These are phyloP conservation scores for Phytophthora quininea DNA, from an alignment of 352 stramenopile species.

Conservation along the genomic window DNA sequence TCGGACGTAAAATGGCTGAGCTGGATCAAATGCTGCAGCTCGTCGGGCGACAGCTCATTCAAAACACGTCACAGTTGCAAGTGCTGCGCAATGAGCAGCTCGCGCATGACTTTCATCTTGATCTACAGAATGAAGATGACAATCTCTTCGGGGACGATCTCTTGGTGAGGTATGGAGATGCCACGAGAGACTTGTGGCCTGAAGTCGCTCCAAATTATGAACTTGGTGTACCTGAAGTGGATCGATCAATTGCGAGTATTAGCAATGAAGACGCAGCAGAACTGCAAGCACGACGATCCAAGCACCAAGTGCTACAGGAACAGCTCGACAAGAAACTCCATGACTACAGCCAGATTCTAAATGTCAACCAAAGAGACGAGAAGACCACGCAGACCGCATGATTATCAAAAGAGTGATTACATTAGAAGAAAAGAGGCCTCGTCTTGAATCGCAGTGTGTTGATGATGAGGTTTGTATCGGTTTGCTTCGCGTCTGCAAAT, in stretches of 20 bases:
- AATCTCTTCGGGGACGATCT: slow-evolving; percentile 20
- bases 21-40: slow-evolving; percentile 71
- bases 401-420: slow-evolving; percentile 18
- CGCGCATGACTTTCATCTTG: slow-evolving; percentile 17
- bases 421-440: slow-evolving; percentile 32
- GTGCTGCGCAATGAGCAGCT: slow-evolving; percentile 54
- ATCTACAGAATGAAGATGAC: slow-evolving; percentile 17
- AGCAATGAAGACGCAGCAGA: slow-evolving; percentile 3
- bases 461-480: slow-evolving; percentile 25
- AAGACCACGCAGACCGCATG: background rate
- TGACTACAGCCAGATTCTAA: slow-evolving; percentile 39
- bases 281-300: slow-evolving; percentile 24
- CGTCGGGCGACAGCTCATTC: slow-evolving; percentile 66
- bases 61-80: slow-evolving; percentile 70
- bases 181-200: slow-evolving; percentile 1
- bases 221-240: slow-evolving; percentile 1
- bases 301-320: slow-evolving; percentile 44
- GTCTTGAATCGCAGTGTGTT: slow-evolving; percentile 17
- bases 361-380: slow-evolving; percentile 15
- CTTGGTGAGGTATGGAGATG: slow-evolving; percentile 17
- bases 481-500: background rate
- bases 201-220: background rate
- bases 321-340: slow-evolving; percentile 44
- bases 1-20: slow-evolving; percentile 52
- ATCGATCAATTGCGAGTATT: background rate